These are phyloP conservation scores for Neoboletus subvelutipes DNA, from an alignment of 768 basidiomycete species.

Conservation along the genomic window DNA sequence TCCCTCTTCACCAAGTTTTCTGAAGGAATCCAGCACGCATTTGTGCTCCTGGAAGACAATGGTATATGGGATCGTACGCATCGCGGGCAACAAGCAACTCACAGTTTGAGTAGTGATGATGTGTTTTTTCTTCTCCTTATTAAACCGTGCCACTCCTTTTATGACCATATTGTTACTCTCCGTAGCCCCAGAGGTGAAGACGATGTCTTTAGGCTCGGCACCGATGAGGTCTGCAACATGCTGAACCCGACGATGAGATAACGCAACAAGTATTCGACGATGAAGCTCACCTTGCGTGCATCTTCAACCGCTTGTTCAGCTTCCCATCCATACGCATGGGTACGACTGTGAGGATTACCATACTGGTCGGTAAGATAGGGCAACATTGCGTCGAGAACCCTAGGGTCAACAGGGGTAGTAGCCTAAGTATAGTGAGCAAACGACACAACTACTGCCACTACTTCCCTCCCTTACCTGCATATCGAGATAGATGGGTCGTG, in stretches of 20 bases:
- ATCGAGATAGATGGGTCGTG: constrained; percentile 94
- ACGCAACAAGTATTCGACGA: constrained; percentile 4
- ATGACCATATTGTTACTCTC: constrained; percentile 98
- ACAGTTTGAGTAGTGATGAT: constrained; percentile 95
- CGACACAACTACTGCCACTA: neutral
- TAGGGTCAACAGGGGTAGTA: constrained; percentile 95
- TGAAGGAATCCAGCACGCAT: constrained; percentile 97
- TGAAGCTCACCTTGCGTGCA: constrained; percentile 67
- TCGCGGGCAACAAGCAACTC: constrained; percentile 26
- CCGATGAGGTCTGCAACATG: constrained; percentile 91
- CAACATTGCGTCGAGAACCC: constrained; percentile 95
- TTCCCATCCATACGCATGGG: constrained; percentile 99
- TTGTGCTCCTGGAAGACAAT: constrained; percentile 81
- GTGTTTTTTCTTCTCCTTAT: constrained; percentile 90
- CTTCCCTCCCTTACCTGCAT: constrained; percentile 69
- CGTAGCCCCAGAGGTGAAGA: constrained; percentile 98
- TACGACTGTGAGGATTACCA: constrained; percentile 97
- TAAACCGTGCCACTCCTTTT: constrained; percentile 95
- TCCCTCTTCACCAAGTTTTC: constrained; percentile 92
- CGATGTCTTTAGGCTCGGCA: constrained; percentile 91
- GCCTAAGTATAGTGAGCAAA: constrained; percentile 51
- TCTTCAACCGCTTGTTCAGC: constrained; percentile 93
- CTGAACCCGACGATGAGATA: constrained; percentile 38
- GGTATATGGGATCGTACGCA: neutral
- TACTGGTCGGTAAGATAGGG: constrained; percentile 94